Evolutionary conservation across 441 rosid species (phyloP).

Genomic region (Caryocar brasiliense): DNA sequence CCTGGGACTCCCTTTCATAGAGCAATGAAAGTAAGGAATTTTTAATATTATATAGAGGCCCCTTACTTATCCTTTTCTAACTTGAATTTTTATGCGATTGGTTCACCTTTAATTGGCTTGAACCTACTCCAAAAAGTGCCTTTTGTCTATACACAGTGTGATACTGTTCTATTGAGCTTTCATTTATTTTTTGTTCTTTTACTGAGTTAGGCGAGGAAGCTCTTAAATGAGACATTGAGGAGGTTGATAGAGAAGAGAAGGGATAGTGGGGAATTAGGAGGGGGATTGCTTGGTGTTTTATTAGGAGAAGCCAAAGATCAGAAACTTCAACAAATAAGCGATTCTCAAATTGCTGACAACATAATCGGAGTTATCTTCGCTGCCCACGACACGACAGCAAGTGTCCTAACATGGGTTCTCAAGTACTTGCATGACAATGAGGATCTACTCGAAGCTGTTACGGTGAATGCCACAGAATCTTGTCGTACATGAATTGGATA

Average conservation of each 20-base stretch:
- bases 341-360: conserved; percentile 80
- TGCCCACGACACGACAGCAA: conserved; percentile 89
- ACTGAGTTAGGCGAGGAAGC: conserved; percentile 44
- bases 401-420: conserved; percentile 72
- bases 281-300: conserved; percentile 60
- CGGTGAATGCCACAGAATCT: conserved; percentile 34
- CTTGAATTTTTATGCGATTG: no score
- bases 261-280: conserved; percentile 25
- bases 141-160: no score
- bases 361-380: conserved; percentile 88
- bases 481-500: neutral
- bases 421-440: conserved; percentile 68
- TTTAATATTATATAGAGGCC: no score
- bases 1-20: conserved; percentile 71
- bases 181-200: neutral
- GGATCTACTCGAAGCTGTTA: conserved; percentile 44
- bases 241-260: conserved; percentile 58
- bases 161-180: no score
- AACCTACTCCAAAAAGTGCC: no score
- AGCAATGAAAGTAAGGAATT: conserved; percentile 57
- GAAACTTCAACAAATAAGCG: conserved; percentile 33
- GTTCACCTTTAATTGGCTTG: no score
- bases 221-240: conserved; percentile 40
- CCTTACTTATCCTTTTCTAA: no score
- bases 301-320: conserved; percentile 37